Evolutionary conservation across 192 early-diverging fungal species (phyloP).

Genomic region (Kickxella alabastrina): DNA sequence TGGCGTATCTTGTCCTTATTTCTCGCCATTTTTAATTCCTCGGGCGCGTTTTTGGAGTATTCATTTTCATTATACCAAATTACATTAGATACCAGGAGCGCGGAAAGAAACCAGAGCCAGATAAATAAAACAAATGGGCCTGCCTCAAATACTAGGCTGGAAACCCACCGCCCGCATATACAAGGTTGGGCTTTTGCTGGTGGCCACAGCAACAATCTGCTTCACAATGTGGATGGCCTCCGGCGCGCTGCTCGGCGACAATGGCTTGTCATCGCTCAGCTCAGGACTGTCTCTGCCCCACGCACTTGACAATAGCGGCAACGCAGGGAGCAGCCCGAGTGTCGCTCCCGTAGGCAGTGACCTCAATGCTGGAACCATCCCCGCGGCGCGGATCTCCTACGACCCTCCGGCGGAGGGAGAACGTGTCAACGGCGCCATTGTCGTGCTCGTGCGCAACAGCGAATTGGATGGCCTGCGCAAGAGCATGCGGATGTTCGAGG

Average conservation of each 20-base stretch:
- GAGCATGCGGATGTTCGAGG: constrained; percentile 61
- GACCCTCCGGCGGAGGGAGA: constrained; percentile 34
- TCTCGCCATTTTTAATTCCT: too few relatives aligned
- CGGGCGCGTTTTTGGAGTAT: too few relatives aligned
- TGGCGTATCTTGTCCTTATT: too few relatives aligned
- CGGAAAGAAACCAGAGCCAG: background rate
- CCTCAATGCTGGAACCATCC: constrained; percentile 12
- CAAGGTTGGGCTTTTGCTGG: constrained; percentile 26
- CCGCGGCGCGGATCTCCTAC: constrained; percentile 31
- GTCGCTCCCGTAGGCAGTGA: background rate
- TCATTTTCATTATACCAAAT: too few relatives aligned
- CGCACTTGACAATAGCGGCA: constrained; percentile 12
- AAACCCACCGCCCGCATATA: constrained; percentile 47
- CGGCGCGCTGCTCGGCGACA: constrained; percentile 4
- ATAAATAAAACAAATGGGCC: constrained; percentile 13
- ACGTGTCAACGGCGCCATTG: constrained; percentile 57
- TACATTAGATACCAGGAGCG: too few relatives aligned
- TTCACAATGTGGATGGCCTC: constrained; percentile 37
- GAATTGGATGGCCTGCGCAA: constrained; percentile 59
- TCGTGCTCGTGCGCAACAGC: constrained; percentile 64
- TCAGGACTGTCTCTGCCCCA: constrained; percentile 7
- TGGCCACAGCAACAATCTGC: constrained; percentile 12
- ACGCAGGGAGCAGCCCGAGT: background rate
- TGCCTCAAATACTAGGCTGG: constrained; percentile 27
- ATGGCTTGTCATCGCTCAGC: constrained; percentile 13